A percentile compares a stretch with the other conserved stretches of the same genome.
Evolutionary conservation across 2,329 filamentous ascomycete species (phyloP).

Genomic region (Ceratocystis eucalypticola): DNA sequence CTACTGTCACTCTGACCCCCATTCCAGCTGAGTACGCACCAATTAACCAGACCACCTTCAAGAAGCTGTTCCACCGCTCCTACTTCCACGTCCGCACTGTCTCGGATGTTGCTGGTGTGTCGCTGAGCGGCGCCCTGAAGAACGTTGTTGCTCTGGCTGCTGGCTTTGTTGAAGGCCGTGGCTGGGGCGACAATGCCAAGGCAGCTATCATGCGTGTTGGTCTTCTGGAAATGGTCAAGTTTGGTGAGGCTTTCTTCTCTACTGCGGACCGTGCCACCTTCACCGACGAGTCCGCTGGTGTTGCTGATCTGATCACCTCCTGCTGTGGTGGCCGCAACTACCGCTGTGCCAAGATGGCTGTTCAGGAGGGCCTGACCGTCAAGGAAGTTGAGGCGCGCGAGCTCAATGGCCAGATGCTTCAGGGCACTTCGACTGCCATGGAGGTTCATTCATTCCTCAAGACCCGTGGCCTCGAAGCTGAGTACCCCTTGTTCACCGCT

Average conservation of each 20-base stretch:
- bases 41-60: constrained; percentile 71
- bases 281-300: constrained; percentile 90
- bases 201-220: constrained; percentile 97
- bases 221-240: constrained; percentile 90
- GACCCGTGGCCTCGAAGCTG: constrained; percentile 58
- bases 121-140: constrained; percentile 85
- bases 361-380: constrained; percentile 65
- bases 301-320: constrained; percentile 89
- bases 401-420: constrained; percentile 91
- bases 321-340: constrained; percentile 90
- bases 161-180: constrained; percentile 86
- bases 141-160: constrained; percentile 92
- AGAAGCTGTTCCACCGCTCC: constrained; percentile 79
- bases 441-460: constrained; percentile 87
- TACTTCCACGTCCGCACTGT: constrained; percentile 97
- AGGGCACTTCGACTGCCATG: constrained; percentile 81
- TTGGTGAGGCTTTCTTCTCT: constrained; percentile 87
- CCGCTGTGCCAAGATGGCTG: constrained; percentile 77
- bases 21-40: constrained; percentile 73
- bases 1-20: constrained; percentile 57
- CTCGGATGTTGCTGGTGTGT: constrained; percentile 90
- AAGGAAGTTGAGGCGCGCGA: constrained; percentile 79
- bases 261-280: constrained; percentile 74
- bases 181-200: constrained; percentile 98
- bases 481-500: constrained; percentile 87